phyloP scores from a whole-genome alignment of 1,284 basidiomycete species.

The Pascua sp. region DNA sequence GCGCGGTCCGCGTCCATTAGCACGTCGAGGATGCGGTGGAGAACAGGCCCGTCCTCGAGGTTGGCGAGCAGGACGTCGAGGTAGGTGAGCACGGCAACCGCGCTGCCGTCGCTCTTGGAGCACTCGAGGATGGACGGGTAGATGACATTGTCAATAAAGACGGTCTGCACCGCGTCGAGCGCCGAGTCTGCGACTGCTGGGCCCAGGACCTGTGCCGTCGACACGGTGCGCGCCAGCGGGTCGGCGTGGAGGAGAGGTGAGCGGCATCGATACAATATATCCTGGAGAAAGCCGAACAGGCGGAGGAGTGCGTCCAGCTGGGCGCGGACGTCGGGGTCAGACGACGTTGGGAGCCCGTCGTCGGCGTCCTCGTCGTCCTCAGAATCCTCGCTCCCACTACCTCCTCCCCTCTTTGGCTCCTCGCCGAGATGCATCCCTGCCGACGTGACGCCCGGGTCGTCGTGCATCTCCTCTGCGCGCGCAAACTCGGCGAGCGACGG shows the following conservation, averaged over 20 bases:
- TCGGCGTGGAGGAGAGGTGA: conserved; percentile 25
- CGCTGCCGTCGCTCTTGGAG: conserved; percentile 85
- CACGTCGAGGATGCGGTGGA: conserved; percentile 29
- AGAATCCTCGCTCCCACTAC: conserved; percentile 43
- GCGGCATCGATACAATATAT: conserved; percentile 56
- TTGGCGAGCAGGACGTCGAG: conserved; percentile 81
- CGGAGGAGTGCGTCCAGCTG: conserved; percentile 85
- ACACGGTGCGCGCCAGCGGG: conserved; percentile 13
- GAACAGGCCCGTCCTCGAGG: conserved; percentile 59
- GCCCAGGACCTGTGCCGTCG: conserved; percentile 55
- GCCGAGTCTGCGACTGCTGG: conserved; percentile 75
- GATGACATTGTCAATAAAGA: conserved; percentile 87
- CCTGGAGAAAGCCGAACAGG: conserved; percentile 86
- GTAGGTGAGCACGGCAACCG: conserved; percentile 95
- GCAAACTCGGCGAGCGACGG: conserved; percentile 43
- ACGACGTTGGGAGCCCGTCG: conserved; percentile 56
- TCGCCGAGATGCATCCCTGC: conserved; percentile 55
- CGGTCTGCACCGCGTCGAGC: conserved; percentile 73
- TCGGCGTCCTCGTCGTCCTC: conserved; percentile 52
- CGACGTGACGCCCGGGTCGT: conserved; percentile 61
- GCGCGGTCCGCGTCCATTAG: conserved; percentile 34
- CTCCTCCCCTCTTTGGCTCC: conserved; percentile 31
- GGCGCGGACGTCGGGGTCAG: conserved; percentile 68
- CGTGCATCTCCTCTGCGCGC: conserved; percentile 54
- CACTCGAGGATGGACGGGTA: conserved; percentile 93